Base-by-base conservation (phyloP, 83 land plant species). In the Picea mariana region DNA sequence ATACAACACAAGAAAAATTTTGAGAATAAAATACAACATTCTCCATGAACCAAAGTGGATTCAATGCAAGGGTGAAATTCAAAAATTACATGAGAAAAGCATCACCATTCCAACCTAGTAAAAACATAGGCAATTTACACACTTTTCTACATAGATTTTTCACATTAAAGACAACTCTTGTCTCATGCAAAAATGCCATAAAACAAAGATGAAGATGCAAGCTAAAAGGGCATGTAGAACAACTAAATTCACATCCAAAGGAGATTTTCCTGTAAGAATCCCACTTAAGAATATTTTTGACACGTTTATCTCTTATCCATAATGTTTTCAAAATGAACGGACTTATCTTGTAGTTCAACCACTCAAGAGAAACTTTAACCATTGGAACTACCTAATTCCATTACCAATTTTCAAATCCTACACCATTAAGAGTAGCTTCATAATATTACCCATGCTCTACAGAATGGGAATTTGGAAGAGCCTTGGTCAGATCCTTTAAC, bases 311-410 rank as follows among this genome's bases (percentile, higher is more conserved):
- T 38, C 40, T 38, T 38, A 65, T 38, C 55, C 21, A 65, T 67
- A 84, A 73, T 34, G 82, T 21, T 62, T 68, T 67, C 31, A 61
- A 79, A 20, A 88, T 6, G 24, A 85, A 72, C 60, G 89, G 85
- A 68, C 86, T 80, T 79, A 82, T 71, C 67, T 75, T 90, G 16
- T 86, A 27, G 6, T 85, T 71, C 73, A 92, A 68, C 99, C 98
- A 97, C 52, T 87, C 88, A 38, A 93, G 20, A 55, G 97, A 92
- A 52, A 87, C 75, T 62, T 95, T 94, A 80, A 97, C 86, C 83
- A 96, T 84, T 38, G 99, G 95, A 85, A 84, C 79, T 4, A 87
- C 95, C 78, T 87, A 72, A 38, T 38, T 38, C 40, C 40, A 38
- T 38, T 38, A 38, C 40, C 40, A 38, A 38, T 38, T 38, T 38